Conservation (phyloP, 352 stramenopile species). For the Phytophthora fragariaefolia region DNA sequence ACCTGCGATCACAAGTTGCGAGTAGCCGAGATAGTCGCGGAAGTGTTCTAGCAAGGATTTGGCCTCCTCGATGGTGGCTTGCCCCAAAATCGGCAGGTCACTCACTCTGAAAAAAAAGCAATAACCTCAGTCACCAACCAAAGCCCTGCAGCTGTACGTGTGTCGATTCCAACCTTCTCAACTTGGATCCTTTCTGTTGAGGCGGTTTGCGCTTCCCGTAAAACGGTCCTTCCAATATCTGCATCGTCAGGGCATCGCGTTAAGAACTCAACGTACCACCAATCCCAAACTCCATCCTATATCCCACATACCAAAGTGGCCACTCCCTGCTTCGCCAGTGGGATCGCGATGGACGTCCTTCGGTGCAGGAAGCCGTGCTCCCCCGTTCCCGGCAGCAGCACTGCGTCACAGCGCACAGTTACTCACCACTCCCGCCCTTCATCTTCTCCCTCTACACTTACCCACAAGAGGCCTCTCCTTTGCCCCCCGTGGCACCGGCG, state of each 20-base stretch:
- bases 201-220: constrained; percentile 73
- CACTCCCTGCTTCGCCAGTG: constrained; percentile 65
- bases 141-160: no score
- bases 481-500: constrained; percentile 25
- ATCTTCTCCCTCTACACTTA: constrained; percentile 23
- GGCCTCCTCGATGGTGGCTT: constrained; percentile 85
- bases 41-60: constrained; percentile 81
- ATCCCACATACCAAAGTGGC: constrained; percentile 61
- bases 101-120: constrained; percentile 46
- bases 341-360: constrained; percentile 64
- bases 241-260: background rate
- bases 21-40: constrained; percentile 53
- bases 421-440: constrained; percentile 14
- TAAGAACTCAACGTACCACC: constrained; percentile 1
- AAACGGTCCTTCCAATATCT: constrained; percentile 85
- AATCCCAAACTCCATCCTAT: background rate
- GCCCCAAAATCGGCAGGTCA: constrained; percentile 74
- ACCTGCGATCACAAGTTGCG: constrained; percentile 69
- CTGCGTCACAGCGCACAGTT: constrained; percentile 29
- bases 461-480: constrained; percentile 45
- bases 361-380: constrained; percentile 84
- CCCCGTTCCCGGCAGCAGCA: constrained; percentile 74
- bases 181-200: constrained; percentile 78
- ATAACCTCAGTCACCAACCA: background rate
- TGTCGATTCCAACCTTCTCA: constrained; percentile 61